Conservation (phyloP, 1,284 basidiomycete species). For the Wallemia ichthyophaga region DNA sequence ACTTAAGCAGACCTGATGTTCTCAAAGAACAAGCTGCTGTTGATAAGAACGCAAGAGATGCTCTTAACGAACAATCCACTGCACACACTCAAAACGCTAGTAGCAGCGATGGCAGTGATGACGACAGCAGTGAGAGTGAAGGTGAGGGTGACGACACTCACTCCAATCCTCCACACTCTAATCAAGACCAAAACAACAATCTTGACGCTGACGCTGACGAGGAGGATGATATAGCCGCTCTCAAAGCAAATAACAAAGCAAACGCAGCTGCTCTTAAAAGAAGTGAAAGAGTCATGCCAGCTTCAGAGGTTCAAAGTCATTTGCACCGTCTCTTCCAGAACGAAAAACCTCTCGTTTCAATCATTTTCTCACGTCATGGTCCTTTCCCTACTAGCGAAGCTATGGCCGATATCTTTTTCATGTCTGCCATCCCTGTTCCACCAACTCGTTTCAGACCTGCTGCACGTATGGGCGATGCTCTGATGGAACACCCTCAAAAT, state of each 20-base stretch:
- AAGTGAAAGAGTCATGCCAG: conserved; percentile 62
- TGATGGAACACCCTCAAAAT: conserved; percentile 87
- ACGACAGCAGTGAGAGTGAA: not conserved
- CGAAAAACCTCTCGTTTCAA: conserved; percentile 46
- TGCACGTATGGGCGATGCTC: conserved; percentile 89
- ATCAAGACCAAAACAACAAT: conserved; percentile 4
- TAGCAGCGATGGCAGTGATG: conserved; percentile 4
- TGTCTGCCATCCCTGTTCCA: conserved; percentile 83
- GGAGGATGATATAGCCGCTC: conserved; percentile 27
- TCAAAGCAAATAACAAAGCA: conserved; percentile 44
- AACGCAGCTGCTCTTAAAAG: conserved; percentile 25
- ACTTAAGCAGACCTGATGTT: not conserved
- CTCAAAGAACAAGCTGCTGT: not conserved
- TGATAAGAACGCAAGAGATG: not conserved
- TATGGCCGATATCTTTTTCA: conserved; percentile 86
- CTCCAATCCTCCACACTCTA: conserved; percentile 4
- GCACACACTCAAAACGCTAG: too few species aligned
- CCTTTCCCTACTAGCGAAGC: conserved; percentile 30
- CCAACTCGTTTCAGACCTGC: conserved; percentile 94
- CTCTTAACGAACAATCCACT: conserved; percentile 1
- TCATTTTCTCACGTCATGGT: conserved; percentile 80
- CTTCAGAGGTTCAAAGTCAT: conserved; percentile 78
- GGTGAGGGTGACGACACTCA: not conserved
- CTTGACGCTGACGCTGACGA: conserved; percentile 3
- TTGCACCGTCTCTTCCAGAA: conserved; percentile 63